phyloP scores from a whole-genome alignment of 305 asterid species.

The Solanum chacoense region DNA sequence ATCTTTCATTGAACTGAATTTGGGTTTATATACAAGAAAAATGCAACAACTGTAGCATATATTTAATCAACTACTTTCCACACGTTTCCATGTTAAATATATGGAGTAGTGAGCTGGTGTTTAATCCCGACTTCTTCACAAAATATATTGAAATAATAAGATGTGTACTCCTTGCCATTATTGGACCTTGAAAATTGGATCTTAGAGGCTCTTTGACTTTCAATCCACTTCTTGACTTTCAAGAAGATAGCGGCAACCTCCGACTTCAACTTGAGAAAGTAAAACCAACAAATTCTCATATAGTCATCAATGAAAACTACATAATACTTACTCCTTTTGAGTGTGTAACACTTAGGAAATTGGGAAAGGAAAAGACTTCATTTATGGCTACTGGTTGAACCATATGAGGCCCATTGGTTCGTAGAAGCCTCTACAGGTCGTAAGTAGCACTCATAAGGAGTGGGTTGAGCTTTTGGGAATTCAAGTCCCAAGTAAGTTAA shows the following conservation, averaged over 20 bases:
- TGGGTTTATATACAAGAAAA: not conserved
- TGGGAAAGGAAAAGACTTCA: not conserved
- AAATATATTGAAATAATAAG: not conserved
- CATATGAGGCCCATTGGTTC: not conserved
- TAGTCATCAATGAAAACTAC: not conserved
- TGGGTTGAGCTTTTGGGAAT: not conserved
- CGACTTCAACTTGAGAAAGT: not conserved
- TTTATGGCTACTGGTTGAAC: not conserved
- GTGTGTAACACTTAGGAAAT: not conserved
- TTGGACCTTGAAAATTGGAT: no score
- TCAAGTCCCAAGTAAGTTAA: not conserved
- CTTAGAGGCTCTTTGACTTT: no score
- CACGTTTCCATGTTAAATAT: not conserved
- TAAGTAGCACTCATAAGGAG: not conserved
- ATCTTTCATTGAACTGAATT: not conserved
- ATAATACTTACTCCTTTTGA: not conserved
- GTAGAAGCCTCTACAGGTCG: not conserved
- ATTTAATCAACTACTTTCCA: no score
- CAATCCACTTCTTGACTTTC: not conserved
- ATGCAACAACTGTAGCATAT: not conserved
- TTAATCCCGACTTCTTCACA: not conserved
- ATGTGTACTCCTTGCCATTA: not conserved
- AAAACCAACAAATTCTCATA: not conserved
- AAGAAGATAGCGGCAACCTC: not conserved
- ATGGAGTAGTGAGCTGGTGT: not conserved